Conservation (phyloP, 108 stramenopile genomes). For the Skeletonema marinoi region DNA sequence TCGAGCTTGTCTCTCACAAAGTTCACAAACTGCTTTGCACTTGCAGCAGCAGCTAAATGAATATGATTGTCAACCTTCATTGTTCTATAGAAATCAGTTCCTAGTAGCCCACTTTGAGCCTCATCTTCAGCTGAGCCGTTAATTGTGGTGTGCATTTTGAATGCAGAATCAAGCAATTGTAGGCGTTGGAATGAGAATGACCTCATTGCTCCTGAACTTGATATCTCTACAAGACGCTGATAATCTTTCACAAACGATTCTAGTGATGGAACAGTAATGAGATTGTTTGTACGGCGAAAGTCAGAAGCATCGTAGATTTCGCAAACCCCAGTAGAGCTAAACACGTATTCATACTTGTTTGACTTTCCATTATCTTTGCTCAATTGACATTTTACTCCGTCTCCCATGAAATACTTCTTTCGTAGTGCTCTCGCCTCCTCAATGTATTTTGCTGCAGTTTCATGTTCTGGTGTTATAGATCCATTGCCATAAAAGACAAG, state of each 20-base stretch:
- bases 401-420: constrained; percentile 72
- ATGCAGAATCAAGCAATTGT: constrained; percentile 79
- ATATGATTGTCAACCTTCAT: constrained; percentile 99
- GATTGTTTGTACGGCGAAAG: constrained; percentile 51
- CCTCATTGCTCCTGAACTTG: constrained; percentile 78
- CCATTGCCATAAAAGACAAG: constrained; percentile 90
- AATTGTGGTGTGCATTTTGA: constrained; percentile 87
- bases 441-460: constrained; percentile 71
- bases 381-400: constrained; percentile 26
- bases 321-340: constrained; percentile 73
- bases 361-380: constrained; percentile 6
- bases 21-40: constrained; percentile 97
- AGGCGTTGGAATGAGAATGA: constrained; percentile 88
- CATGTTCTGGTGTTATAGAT: constrained; percentile 76
- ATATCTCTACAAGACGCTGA: constrained; percentile 69
- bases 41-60: constrained; percentile 96
- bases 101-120: constrained; percentile 82
- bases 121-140: constrained; percentile 81
- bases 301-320: constrained; percentile 58
- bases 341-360: constrained; percentile 45
- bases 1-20: constrained; percentile 97
- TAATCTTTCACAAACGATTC: constrained; percentile 79
- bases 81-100: constrained; percentile 98
- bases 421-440: constrained; percentile 66
- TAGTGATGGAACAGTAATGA: constrained; percentile 66